Base-by-base conservation (phyloP, 306 rosid species). In the Phaseolus lunatus region DNA sequence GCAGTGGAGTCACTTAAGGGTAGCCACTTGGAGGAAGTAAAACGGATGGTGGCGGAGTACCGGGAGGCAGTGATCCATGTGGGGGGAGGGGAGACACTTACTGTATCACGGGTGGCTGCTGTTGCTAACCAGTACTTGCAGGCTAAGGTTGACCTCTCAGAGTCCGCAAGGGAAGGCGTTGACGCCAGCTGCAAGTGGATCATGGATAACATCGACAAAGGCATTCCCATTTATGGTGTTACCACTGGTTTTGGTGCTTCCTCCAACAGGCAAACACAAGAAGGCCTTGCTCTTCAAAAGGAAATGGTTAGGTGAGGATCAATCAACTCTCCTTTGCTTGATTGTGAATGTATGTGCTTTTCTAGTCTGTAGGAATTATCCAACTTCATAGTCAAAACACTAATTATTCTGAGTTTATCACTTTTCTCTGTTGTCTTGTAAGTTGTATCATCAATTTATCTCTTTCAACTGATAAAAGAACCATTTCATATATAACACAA, bases 241-340 rank as follows among this genome's bases (percentile, higher is more conserved):
- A 81, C 88, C 67, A 85, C 88, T 0, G 85, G 85, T 65, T 85
- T 85, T 81, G 88, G 88, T 33, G 80, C 85, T 73, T 18, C 70
- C 70, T 85, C 88, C 27, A 16, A 84, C 37, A 67, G 79, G 75
- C 66, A 14, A 72, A 81, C 87, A 20, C 10, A 72, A 7, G 83
- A 84, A 59, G 85, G 62, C 20, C 14, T 70, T 41, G 83, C 78
- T 65, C 87, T 84, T 81, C 87, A 84, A 26, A 84, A 81, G 70
- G 87, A 84, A 80, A 74, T 84, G 79, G 85, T 84, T 20, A 84
- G 87, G 87, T 84, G 0, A 83, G 81, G 49, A 54, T 81, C 24
- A 9, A 24, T n/a, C 1, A 24, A 11, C 48, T 43, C 48, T 43
- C 43, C 20, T 64, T 23, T 44, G 5, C 64, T 5, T 64, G 12